phyloP scores from a whole-genome alignment of 345 rosid genomes.

The Turritis glabra region DNA sequence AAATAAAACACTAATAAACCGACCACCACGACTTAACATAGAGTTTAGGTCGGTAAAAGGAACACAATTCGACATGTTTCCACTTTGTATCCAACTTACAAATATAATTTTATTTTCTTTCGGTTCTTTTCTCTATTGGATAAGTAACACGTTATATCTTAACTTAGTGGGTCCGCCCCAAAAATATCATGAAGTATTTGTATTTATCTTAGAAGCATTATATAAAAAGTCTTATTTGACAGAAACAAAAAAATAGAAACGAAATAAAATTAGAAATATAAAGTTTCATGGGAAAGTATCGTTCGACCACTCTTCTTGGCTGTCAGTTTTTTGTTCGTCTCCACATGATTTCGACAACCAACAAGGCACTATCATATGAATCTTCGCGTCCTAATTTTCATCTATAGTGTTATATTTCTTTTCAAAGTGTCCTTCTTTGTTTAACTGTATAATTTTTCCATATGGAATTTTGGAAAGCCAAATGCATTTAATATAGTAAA shows the following conservation, averaged over 20 bases:
- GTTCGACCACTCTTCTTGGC: slow-evolving; percentile 41
- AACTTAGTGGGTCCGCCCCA: slow-evolving; percentile 11
- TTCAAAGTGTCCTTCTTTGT: neutral
- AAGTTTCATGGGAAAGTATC: slow-evolving; percentile 28
- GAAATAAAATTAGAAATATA: neutral
- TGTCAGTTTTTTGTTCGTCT: slow-evolving; percentile 35
- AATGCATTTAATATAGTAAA: too few species aligned
- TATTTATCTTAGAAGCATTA: neutral
- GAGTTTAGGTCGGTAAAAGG: slow-evolving; percentile 39
- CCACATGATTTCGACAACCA: slow-evolving; percentile 39
- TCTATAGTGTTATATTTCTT: neutral
- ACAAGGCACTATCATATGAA: slow-evolving; percentile 31
- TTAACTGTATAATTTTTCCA: too few species aligned
- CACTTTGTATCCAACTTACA: slow-evolving; percentile 30
- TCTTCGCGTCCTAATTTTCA: slow-evolving; percentile 17
- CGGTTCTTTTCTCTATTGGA: slow-evolving; percentile 15
- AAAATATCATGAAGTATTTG: neutral
- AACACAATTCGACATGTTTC: slow-evolving; percentile 39
- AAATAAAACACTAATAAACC: slow-evolving; percentile 23
- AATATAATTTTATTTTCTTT: neutral
- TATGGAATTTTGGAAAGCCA: too few species aligned
- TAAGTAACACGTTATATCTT: slow-evolving; percentile 15
- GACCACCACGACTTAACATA: slow-evolving; percentile 26
- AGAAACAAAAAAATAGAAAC: too few species aligned
- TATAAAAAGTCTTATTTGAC: neutral